These are phyloP conservation scores for Trypanosoma conorhini DNA, from an alignment of 208 protist species.

Conservation along the genomic window DNA sequence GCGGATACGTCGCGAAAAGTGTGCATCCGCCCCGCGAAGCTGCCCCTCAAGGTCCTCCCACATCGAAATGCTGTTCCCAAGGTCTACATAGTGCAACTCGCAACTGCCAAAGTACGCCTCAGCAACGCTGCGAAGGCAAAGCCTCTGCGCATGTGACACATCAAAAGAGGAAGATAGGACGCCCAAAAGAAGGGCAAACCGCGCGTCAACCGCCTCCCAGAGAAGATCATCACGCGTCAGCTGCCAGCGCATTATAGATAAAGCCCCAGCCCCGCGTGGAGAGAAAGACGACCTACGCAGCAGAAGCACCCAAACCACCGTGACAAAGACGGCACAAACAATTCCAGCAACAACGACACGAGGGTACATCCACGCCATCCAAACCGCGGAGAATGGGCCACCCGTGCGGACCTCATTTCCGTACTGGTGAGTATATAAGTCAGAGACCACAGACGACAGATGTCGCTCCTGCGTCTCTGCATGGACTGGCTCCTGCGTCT, in stretches of 20 bases:
- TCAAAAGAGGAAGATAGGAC: background rate
- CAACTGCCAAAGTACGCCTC: constrained; percentile 43
- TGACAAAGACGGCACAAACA: background rate
- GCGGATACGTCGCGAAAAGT: background rate
- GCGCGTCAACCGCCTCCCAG: background rate
- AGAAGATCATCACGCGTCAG: background rate
- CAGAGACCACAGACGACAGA: background rate
- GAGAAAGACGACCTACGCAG: background rate
- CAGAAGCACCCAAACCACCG: background rate
- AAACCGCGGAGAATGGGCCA: background rate
- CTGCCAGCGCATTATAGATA: background rate
- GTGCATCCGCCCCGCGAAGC: constrained; percentile 10
- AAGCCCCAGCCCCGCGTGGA: background rate
- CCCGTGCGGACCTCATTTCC: background rate
- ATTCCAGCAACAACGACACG: background rate
- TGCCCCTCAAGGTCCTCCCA: constrained; percentile 41
- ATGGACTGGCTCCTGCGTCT: background rate
- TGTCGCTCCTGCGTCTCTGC: background rate
- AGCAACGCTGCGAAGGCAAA: background rate
- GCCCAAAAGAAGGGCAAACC: background rate
- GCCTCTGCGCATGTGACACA: background rate
- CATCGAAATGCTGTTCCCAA: constrained; percentile 47
- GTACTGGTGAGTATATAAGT: background rate
- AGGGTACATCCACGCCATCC: background rate
- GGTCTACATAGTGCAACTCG: constrained; percentile 69